A percentile compares a stretch with the other conserved stretches of the same genome.
These are phyloP conservation scores for Bruguiera sexangula DNA, from an alignment of 345 rosid species.

Conservation along the genomic window DNA sequence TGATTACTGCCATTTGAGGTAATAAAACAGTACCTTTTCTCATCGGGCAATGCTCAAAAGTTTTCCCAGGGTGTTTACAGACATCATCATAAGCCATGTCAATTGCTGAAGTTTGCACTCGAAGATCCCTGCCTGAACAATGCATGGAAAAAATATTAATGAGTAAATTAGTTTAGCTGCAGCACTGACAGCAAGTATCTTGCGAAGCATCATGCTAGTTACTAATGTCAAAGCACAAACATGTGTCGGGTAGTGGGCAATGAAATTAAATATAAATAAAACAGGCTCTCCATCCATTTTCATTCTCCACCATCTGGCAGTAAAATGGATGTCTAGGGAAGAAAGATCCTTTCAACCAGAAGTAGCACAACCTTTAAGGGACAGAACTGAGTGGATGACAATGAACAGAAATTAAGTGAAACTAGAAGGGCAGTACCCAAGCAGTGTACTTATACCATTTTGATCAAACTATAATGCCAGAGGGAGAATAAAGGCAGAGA, in stretches of 20 bases:
- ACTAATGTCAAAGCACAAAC: no score
- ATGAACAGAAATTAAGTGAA: neutral
- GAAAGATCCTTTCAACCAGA: neutral
- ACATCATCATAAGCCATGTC: constrained; percentile 18
- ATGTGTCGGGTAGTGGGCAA: no score
- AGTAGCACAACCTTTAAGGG: neutral
- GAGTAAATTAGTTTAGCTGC: neutral
- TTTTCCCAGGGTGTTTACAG: constrained; percentile 19
- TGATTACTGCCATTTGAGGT: neutral
- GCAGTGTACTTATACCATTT: neutral
- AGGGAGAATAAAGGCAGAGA: neutral
- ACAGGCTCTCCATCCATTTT: no score
- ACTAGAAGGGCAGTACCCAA: neutral
- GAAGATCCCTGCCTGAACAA: constrained; percentile 32
- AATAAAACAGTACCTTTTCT: constrained; percentile 23
- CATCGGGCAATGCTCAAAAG: constrained; percentile 16
- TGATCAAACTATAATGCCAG: neutral
- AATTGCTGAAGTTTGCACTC: constrained; percentile 16
- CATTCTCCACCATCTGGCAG: no score
- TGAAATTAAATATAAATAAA: no score
- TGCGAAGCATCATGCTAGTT: neutral
- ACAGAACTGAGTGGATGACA: neutral
- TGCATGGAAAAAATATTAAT: constrained; percentile 4
- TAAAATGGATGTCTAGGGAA: no score
- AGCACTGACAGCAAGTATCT: neutral